Evolutionary conservation across 2,329 filamentous ascomycete genomes (phyloP).

Genomic region (Colletotrichum filicis): DNA sequence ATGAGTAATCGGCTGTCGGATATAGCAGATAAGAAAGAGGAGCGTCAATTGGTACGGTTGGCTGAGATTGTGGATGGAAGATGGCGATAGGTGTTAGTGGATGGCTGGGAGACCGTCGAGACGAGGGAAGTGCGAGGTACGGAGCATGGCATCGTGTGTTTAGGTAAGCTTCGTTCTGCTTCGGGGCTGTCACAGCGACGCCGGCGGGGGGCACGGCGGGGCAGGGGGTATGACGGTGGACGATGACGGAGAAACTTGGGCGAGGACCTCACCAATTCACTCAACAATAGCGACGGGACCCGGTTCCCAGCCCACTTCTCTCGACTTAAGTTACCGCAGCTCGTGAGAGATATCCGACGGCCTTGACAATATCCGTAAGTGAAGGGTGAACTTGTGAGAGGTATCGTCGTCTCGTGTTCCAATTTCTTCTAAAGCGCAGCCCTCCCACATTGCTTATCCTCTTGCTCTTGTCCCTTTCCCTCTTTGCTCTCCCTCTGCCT

Average conservation of each 20-base stretch:
- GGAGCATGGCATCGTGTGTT: conserved; percentile 10
- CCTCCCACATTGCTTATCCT: not conserved
- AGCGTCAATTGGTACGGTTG: conserved; percentile 18
- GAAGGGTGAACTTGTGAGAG: not conserved
- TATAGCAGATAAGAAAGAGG: conserved; percentile 14
- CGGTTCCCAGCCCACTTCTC: not conserved
- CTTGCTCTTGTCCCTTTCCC: not conserved
- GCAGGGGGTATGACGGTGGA: not conserved
- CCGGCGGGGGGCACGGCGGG: not conserved
- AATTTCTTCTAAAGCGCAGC: not conserved
- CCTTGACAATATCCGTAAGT: not conserved
- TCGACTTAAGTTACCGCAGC: not conserved
- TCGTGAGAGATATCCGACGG: not conserved
- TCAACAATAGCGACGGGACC: not conserved
- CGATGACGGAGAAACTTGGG: conserved; percentile 23
- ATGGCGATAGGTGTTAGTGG: conserved; percentile 26
- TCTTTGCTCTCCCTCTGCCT: not conserved
- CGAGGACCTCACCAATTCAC: not conserved
- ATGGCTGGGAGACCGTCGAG: not conserved
- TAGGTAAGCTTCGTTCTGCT: conserved; percentile 12
- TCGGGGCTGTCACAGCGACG: not conserved
- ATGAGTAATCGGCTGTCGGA: conserved; percentile 17
- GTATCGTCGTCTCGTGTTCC: not conserved
- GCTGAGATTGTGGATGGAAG: not conserved
- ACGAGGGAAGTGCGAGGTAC: not conserved